Percentiles rank a stretch among this genome's conserved stretches.
These are phyloP conservation scores for Zhuliangozyma blackwelliae DNA, from an alignment of 1,139 yeast species.

Conservation along the genomic window DNA sequence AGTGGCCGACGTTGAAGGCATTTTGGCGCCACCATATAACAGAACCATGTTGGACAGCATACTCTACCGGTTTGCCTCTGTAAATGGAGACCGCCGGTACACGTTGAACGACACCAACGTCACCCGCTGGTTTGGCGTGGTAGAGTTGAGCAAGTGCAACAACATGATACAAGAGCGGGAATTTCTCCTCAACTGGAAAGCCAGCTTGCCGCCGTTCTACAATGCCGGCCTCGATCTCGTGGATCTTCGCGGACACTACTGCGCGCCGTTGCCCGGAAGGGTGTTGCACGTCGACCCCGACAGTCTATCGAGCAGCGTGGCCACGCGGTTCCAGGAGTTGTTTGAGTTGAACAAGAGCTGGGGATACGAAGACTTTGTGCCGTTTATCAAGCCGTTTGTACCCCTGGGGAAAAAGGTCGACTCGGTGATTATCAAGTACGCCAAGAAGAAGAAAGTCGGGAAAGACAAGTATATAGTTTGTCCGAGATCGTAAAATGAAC, in stretches of 20 bases:
- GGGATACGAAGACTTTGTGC: conserved; percentile 69
- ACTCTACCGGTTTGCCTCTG: conserved; percentile 40
- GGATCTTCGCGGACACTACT: conserved; percentile 52
- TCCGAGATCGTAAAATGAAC: background rate
- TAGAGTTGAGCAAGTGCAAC: conserved; percentile 40
- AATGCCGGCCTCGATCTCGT: conserved; percentile 51
- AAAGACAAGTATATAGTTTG: conserved; percentile 28
- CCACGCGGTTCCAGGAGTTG: conserved; percentile 54
- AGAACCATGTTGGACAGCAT: conserved; percentile 39
- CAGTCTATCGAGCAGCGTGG: conserved; percentile 48
- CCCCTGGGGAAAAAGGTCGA: conserved; percentile 59
- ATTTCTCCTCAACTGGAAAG: conserved; percentile 59
- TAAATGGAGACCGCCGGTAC: conserved; percentile 15
- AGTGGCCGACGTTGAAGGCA: background rate
- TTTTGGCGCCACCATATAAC: conserved; percentile 1
- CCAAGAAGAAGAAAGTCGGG: conserved; percentile 59
- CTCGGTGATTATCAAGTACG: conserved; percentile 69
- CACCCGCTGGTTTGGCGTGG: conserved; percentile 58
- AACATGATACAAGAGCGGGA: conserved; percentile 33
- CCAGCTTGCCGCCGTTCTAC: conserved; percentile 61
- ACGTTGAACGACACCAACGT: conserved; percentile 36
- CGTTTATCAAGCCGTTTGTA: conserved; percentile 59
- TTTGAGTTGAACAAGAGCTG: conserved; percentile 61
- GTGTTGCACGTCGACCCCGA: conserved; percentile 51
- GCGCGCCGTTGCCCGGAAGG: conserved; percentile 37